These are phyloP conservation scores for Flaveria bidentis DNA, from an alignment of 129 eudicot species.

Conservation along the genomic window DNA sequence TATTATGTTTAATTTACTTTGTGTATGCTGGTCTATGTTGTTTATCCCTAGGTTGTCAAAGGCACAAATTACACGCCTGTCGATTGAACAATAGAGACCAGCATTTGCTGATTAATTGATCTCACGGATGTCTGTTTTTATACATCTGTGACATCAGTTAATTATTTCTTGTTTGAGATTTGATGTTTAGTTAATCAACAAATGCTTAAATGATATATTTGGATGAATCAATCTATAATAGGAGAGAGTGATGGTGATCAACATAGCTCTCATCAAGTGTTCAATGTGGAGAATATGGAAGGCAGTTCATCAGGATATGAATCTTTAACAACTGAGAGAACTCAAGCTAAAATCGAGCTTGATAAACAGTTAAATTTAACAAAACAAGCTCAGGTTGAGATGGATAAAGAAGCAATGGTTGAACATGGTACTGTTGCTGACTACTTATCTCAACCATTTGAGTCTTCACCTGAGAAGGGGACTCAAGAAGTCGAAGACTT, in stretches of 20 bases:
- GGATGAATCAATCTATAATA: constrained; percentile 43
- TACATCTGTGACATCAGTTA: not conserved
- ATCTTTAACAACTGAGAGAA: constrained; percentile 23
- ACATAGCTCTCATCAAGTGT: constrained; percentile 27
- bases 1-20: not conserved
- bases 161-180: not conserved
- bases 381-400: constrained; percentile 21
- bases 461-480: constrained; percentile 33
- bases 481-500: constrained; percentile 22
- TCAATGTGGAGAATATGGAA: constrained; percentile 29
- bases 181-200: not conserved
- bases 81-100: no score
- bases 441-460: constrained; percentile 30
- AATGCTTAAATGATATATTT: not conserved
- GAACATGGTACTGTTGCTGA: constrained; percentile 38
- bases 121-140: not conserved
- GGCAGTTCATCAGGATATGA: constrained; percentile 26
- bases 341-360: constrained; percentile 21
- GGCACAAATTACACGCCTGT: no score
- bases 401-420: constrained; percentile 20
- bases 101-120: no score
- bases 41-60: not conserved
- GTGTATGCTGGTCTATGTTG: not conserved
- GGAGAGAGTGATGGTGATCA: constrained; percentile 39
- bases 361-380: constrained; percentile 30